Base-by-base conservation (phyloP, 2,329 filamentous ascomycete species). In the Westerdykella sp. region DNA sequence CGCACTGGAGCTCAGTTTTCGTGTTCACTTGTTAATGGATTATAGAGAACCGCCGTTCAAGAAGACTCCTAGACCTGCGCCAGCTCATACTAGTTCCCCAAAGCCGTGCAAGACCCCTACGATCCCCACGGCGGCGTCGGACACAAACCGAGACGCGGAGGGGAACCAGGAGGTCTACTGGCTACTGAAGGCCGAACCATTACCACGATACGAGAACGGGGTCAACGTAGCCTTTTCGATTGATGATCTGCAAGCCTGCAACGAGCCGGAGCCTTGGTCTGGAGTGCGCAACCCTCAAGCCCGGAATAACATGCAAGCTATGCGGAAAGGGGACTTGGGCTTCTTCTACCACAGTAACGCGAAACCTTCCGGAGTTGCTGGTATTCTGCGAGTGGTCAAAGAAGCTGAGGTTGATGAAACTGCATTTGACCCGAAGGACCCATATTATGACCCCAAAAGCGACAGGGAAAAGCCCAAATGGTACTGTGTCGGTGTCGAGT, bases 291-390 rank as follows among this genome's bases (percentile, higher is more conserved):
- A 74, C 40, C 59, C 60, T 14, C 63, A 65, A 68, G 91, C 91
- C 6, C 81, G 87, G 21, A 97, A 96, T 60, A 88, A 96, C 63
- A 83, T 98, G 70, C 80, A 87, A 23, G 79, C 81, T 7, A 98
- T 98, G 93, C 89, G 87, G 56, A 81, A 83, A 43, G 90, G 90
- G 40, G 93, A 98, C 61, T 75, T 90, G 25, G 90, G 89, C 21
- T 97, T 98, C 71, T 97, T 98, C 71, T 97, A 97, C 63, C 91
- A 96, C 68, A 95, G 87, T 37, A 95, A 93, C 58, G 93, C 87
- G 69, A 95, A 94, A 63, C 79, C 84, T 18, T 89, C 90, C 0
- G 91, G 87, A 2, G 88, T 97, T 38, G 88, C 84, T 1, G 90
- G 90, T 1, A 79, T 84, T 14, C 90, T 95, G 85, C 85, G 93